Percentiles rank a stretch among this genome's conserved stretches.
Conservation (phyloP, 2,329 filamentous ascomycete species). For the Pseudocercospora fijiensis region DNA sequence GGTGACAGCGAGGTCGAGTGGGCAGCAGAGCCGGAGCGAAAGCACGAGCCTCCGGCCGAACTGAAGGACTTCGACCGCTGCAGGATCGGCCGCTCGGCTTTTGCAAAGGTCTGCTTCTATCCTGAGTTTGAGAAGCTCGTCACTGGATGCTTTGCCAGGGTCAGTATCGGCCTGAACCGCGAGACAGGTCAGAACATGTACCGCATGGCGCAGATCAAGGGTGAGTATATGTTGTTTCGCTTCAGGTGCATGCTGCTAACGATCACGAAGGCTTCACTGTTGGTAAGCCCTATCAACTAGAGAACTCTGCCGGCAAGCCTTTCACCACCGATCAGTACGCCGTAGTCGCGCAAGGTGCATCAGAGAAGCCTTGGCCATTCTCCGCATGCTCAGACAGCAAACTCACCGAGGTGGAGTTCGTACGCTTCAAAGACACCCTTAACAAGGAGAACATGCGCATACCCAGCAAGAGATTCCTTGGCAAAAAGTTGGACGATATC, state of each 20-base stretch:
- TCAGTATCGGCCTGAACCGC: slow-evolving; percentile 76
- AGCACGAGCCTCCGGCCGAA: slow-evolving; percentile 66
- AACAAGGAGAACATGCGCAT: slow-evolving; percentile 68
- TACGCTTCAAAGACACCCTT: slow-evolving; percentile 74
- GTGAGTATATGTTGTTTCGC: slow-evolving; percentile 47
- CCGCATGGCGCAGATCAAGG: slow-evolving; percentile 83
- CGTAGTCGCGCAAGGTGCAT: slow-evolving; percentile 76
- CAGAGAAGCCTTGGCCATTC: slow-evolving; percentile 83
- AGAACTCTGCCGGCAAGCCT: slow-evolving; percentile 67
- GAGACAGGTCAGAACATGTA: slow-evolving; percentile 72
- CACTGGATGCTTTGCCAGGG: slow-evolving; percentile 78
- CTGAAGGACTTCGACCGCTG: slow-evolving; percentile 81
- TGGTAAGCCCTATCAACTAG: slow-evolving; percentile 80
- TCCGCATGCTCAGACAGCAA: slow-evolving; percentile 81
- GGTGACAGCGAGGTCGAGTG: slow-evolving; percentile 80
- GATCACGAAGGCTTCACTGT: slow-evolving; percentile 65
- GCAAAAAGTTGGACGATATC: slow-evolving; percentile 75
- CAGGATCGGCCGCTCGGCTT: slow-evolving; percentile 78
- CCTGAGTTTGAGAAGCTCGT: slow-evolving; percentile 83
- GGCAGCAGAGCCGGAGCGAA: slow-evolving; percentile 56
- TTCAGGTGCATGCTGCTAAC: neutral
- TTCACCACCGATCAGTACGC: slow-evolving; percentile 87
- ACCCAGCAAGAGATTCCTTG: slow-evolving; percentile 69
- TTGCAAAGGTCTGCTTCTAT: slow-evolving; percentile 89
- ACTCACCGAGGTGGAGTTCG: slow-evolving; percentile 77